Conservation (phyloP, 176 grass and related monocot genomes). For the Cenchrus fungigraminus region DNA sequence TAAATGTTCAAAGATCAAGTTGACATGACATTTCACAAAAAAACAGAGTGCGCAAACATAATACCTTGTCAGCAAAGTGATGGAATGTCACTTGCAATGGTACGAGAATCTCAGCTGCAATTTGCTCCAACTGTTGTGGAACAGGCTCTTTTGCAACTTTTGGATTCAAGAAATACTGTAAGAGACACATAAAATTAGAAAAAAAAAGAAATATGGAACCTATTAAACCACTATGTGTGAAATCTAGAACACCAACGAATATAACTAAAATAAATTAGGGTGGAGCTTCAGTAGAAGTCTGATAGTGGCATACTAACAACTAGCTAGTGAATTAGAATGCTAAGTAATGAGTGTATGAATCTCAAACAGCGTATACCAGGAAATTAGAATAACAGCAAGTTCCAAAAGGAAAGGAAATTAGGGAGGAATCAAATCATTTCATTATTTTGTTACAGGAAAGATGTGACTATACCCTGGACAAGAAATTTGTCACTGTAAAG, state of each 20-base stretch:
- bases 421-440: neutral
- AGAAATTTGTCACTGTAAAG: neutral
- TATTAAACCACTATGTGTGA: conserved; percentile 26
- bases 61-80: conserved; percentile 80
- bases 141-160: conserved; percentile 83
- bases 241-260: conserved; percentile 1
- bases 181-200: conserved; percentile 32
- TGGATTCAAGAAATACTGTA: conserved; percentile 93
- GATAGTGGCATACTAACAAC: neutral
- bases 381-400: neutral
- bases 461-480: conserved; percentile 3
- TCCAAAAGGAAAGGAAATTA: neutral
- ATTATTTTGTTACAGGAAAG: neutral
- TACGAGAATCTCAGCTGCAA: conserved; percentile 83
- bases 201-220: neutral
- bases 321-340: neutral
- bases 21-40: conserved; percentile 2
- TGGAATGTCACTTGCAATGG: conserved; percentile 84
- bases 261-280: conserved; percentile 17
- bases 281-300: conserved; percentile 17
- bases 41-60: conserved; percentile 20
- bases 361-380: neutral
- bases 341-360: neutral
- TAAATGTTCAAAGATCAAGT: conserved; percentile 35
- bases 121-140: conserved; percentile 80